phyloP scores from a whole-genome alignment of 2,329 filamentous ascomycete species.

The Purpureocillium lavendulum region DNA sequence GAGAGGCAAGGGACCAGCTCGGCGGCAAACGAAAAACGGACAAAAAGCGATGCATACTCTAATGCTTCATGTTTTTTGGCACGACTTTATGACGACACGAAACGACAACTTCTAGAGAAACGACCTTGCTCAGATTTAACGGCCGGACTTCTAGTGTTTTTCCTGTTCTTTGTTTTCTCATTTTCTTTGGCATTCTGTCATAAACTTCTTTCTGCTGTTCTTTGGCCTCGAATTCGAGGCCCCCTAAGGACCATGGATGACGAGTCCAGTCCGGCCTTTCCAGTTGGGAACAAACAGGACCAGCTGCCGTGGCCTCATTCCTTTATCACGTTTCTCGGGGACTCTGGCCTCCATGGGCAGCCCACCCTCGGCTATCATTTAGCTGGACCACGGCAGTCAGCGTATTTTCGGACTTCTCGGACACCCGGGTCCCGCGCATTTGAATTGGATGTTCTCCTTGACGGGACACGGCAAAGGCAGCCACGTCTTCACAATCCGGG shows the following conservation, averaged over 20 bases:
- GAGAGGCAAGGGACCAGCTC: neutral
- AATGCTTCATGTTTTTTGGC: slow-evolving; percentile 7
- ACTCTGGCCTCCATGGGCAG: neutral
- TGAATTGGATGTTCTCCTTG: no score
- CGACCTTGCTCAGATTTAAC: slow-evolving; percentile 3
- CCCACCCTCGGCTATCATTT: neutral
- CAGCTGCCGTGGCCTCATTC: slow-evolving; percentile 1
- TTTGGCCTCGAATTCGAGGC: no score
- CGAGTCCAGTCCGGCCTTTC: neutral
- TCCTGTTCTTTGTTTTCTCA: neutral
- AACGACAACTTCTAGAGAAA: slow-evolving; percentile 12
- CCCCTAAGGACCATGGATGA: slow-evolving; percentile 1
- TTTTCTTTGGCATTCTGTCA: neutral
- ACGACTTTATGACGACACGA: slow-evolving; percentile 17
- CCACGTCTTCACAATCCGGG: no score
- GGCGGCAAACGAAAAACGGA: slow-evolving; percentile 2
- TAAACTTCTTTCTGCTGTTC: neutral
- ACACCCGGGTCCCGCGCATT: no score
- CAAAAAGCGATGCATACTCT: slow-evolving; percentile 7
- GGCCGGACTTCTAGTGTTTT: slow-evolving; percentile 1
- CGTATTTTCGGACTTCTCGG: no score
- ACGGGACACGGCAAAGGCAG: no score
- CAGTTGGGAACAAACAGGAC: slow-evolving; percentile 4
- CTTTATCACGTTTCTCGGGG: neutral
- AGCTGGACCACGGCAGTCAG: neutral